Evolutionary conservation across 257 asterid species (phyloP).

Genomic region (Penstemon eatonii): DNA sequence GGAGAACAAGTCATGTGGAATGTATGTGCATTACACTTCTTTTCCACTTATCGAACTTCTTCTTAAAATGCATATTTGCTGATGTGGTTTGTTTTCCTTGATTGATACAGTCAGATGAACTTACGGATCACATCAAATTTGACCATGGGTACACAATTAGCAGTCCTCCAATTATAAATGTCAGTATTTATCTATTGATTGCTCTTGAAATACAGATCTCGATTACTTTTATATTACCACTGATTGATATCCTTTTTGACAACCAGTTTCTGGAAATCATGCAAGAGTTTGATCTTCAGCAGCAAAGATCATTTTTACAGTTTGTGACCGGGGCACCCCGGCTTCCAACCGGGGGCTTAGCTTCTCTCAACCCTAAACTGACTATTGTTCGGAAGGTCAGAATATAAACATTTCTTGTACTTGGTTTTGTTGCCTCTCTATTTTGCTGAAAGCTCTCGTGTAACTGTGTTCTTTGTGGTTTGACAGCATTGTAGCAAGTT

Average conservation of each 20-base stretch:
- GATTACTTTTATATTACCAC: neutral
- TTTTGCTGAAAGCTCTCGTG: neutral
- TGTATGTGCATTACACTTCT: slow-evolving; percentile 48
- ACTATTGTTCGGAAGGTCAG: slow-evolving; percentile 91
- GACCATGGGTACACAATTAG: slow-evolving; percentile 95
- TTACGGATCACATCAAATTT: slow-evolving; percentile 83
- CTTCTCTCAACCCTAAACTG: slow-evolving; percentile 89
- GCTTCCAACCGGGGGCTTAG: slow-evolving; percentile 90
- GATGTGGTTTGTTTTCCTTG: slow-evolving; percentile 10
- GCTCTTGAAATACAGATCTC: slow-evolving; percentile 11
- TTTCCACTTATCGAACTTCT: slow-evolving; percentile 8
- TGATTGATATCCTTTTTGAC: slow-evolving; percentile 6
- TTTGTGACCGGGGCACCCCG: slow-evolving; percentile 97
- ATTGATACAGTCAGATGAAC: slow-evolving; percentile 62
- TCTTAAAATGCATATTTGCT: slow-evolving; percentile 16
- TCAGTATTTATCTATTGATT: slow-evolving; percentile 36
- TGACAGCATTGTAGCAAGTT: slow-evolving; percentile 68
- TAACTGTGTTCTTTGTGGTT: neutral
- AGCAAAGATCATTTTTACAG: slow-evolving; percentile 89
- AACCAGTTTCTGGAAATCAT: slow-evolving; percentile 77
- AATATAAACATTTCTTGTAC: neutral
- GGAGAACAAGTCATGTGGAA: slow-evolving; percentile 86
- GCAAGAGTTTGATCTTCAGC: slow-evolving; percentile 67
- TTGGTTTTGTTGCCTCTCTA: neutral
- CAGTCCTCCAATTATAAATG: slow-evolving; percentile 75